Evolutionary conservation across 768 basidiomycete genomes (phyloP), one percentile per base, ranked within the genome.

Genomic region (Rhodotorula sphaerocarpa): DNA sequence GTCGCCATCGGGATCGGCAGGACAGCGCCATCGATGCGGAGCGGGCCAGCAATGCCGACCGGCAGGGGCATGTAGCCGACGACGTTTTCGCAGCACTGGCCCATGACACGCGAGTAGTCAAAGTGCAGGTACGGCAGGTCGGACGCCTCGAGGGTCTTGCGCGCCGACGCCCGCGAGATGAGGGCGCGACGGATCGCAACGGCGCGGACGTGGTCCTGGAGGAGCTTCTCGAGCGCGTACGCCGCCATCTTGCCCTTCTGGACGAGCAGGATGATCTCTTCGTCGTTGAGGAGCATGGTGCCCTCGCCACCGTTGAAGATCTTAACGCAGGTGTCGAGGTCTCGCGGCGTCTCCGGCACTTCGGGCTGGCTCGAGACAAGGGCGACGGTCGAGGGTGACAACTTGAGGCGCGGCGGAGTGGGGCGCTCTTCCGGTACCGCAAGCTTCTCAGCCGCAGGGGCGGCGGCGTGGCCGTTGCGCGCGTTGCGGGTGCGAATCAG

Each of bases 71-170:
- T 90, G 75, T 88, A 99, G 36, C 95, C 95, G 51, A 97, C 83
- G 54, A 99, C 95, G 75, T 99, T 97, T 77, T 99, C 95, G 77
- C 95, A 99, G 78, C 93, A 99, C 15, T 93, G 91, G 61, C 92
- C 93, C 56, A 90, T 81, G 36, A 99, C 91, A 15, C 87, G 84
- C 43, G 86, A 84, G 78, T 96, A 99, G 75, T 97, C 92, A 75
- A 95, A 99, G 74, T 85, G 78, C 27, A 81, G 73, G 80, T 85
- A 82, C 0, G 95, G 95, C 15, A 97, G 79, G 28, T 86, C 83
- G 0, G 88, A 91, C 15, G 75, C 65, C 74, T 97, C 95, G 33
- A 97, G 80, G 0, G 88, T 86, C 75, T 86, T 82, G 0, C 90
- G 95, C 33, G 76, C 75, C 4, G 90, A 89, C 3, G 88, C 84